These are phyloP conservation scores for Rossbeevera mucosa DNA, from an alignment of 768 basidiomycete genomes.

Conservation along the genomic window DNA sequence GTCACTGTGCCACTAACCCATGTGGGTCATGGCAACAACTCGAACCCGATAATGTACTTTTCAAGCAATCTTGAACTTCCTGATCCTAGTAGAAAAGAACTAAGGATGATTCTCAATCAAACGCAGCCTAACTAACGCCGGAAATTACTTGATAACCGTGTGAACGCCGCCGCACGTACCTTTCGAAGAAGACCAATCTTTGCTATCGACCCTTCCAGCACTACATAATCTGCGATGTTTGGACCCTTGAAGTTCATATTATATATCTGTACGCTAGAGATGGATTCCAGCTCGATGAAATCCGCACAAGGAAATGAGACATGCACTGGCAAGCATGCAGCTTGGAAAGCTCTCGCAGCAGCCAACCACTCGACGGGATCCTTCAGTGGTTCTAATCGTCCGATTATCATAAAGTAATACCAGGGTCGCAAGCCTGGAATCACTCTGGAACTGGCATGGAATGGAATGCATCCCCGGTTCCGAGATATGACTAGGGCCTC, in stretches of 20 bases:
- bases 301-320: neutral
- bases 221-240: neutral
- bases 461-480: neutral
- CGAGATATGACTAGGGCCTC: neutral
- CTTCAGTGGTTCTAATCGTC: neutral
- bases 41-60: neutral
- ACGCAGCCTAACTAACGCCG: neutral
- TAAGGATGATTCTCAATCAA: neutral
- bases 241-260: neutral
- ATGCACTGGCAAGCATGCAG: neutral
- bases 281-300: neutral
- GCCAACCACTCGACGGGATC: neutral
- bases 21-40: neutral
- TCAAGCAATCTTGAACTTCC: neutral
- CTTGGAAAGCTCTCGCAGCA: neutral
- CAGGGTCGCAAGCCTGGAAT: too few species aligned
- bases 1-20: neutral
- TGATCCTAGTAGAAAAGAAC: neutral
- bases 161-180: neutral
- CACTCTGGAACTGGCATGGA: neutral
- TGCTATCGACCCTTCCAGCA: neutral
- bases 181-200: neutral
- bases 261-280: neutral
- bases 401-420: neutral
- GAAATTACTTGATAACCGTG: neutral